A percentile compares a stretch with the other conserved stretches of the same genome.
These are phyloP conservation scores for Thielaviopsis punctulata DNA, from an alignment of 2,329 filamentous ascomycete species.

Conservation along the genomic window DNA sequence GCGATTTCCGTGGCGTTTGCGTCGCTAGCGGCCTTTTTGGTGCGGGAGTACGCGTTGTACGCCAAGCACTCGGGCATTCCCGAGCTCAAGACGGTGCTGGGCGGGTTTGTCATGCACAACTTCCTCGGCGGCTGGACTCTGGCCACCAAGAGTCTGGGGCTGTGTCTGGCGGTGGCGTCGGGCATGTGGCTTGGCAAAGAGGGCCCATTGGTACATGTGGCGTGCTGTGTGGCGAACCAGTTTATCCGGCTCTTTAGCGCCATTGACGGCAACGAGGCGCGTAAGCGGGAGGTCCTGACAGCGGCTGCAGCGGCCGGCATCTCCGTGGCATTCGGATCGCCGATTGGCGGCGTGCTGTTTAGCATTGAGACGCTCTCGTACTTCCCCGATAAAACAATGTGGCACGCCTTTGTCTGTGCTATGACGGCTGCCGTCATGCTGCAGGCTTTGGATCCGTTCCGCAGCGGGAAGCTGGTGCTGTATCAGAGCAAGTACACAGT, in stretches of 20 bases:
- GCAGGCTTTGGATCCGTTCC: slow-evolving; percentile 84
- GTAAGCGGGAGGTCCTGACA: slow-evolving; percentile 83
- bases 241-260: slow-evolving; percentile 78
- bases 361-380: slow-evolving; percentile 94
- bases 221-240: slow-evolving; percentile 87
- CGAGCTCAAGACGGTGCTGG: slow-evolving; percentile 91
- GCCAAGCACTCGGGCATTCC: slow-evolving; percentile 92
- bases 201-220: slow-evolving; percentile 86
- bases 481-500: slow-evolving; percentile 90
- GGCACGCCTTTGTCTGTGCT: slow-evolving; percentile 97
- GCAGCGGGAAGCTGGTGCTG: slow-evolving; percentile 84
- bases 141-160: slow-evolving; percentile 70
- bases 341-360: slow-evolving; percentile 87
- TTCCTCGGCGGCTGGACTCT: slow-evolving; percentile 84
- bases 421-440: slow-evolving; percentile 96
- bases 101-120: slow-evolving; percentile 77
- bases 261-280: slow-evolving; percentile 78
- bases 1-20: slow-evolving; percentile 75
- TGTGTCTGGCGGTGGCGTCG: slow-evolving; percentile 80
- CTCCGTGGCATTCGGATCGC: slow-evolving; percentile 83
- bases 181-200: slow-evolving; percentile 96
- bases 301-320: slow-evolving; percentile 85
- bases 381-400: slow-evolving; percentile 98
- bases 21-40: slow-evolving; percentile 56
- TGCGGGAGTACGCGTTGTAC: slow-evolving; percentile 69